These are phyloP conservation scores for Podospora sp. DNA, from an alignment of 495 filamentous ascomycete species.

Conservation along the genomic window DNA sequence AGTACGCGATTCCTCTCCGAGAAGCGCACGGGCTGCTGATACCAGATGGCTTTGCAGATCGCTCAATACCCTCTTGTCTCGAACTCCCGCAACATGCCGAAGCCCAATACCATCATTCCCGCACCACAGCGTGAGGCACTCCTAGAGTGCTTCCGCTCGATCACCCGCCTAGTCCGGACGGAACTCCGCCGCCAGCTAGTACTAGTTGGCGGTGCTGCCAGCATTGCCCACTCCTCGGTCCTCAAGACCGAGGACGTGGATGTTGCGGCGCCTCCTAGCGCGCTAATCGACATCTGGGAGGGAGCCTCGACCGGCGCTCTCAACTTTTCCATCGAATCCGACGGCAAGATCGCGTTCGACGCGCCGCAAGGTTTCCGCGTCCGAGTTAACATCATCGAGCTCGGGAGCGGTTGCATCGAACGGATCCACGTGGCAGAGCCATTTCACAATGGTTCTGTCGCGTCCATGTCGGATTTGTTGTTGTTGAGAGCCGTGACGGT, in stretches of 20 bases:
- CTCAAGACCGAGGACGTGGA: slow-evolving; percentile 19
- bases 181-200: no score
- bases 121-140: no score
- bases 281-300: slow-evolving; percentile 22
- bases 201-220: no score
- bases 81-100: no score
- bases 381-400: slow-evolving; percentile 23
- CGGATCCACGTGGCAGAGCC: slow-evolving; percentile 24
- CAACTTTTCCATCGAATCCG: slow-evolving; percentile 20
- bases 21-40: no score
- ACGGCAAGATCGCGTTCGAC: slow-evolving; percentile 28
- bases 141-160: no score
- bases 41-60: no score
- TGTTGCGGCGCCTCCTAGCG: slow-evolving; percentile 21
- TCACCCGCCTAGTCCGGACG: no score
- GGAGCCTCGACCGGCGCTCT: slow-evolving; percentile 19
- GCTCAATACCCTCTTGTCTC: no score
- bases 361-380: slow-evolving; percentile 27
- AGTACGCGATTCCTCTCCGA: no score
- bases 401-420: slow-evolving; percentile 27
- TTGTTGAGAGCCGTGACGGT: slow-evolving; percentile 26
- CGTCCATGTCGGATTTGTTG: slow-evolving; percentile 27
- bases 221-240: neutral
- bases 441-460: slow-evolving; percentile 24
- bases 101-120: no score